Evolutionary conservation across 2,329 filamentous ascomycete species (phyloP), one percentile per base, ranked within the genome.

Genomic region (Neofusicoccum ribis): DNA sequence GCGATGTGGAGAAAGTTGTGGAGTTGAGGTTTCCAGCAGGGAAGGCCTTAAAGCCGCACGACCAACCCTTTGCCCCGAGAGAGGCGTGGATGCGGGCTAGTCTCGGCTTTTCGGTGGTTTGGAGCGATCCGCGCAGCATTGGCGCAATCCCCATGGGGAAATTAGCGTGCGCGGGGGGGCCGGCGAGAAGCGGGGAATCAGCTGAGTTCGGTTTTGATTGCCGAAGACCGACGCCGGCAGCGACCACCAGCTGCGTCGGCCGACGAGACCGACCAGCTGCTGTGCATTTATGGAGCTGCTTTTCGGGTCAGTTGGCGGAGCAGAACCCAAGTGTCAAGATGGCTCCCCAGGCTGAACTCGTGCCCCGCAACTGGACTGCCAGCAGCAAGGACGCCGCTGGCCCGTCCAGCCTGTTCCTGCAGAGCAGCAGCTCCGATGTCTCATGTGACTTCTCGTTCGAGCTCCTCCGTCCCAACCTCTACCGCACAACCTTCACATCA

Each of bases 401-500:
- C 5, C 41, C 34, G 43, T 20, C 41, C 14, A 49, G n/a, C 39
- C 7, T 47, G 41, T 49, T 12, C 56, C 23, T 36, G 31, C 14
- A 47, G 43, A 60, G 56, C 43, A 60, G 43, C 56, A 34, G 27
- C 23, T 37, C 56, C n/a, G 31, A 23, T 17, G 20, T 47, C 41
- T 34, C 43, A 60, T 36, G 56, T 27, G 47, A 41, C 34, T 91
- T 91, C 72, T 81, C 81, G 0, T 90, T 91, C 67, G 86, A 91
- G 72, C 81, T 85, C 0, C 70, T 91, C 36, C 82, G 84, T 15
- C 79, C 83, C 20, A 88, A 88, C 59, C 78, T 91, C 15, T 92
- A 91, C 76, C 81, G 89, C 47, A 89, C 89, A 1, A 88, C 87
- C 0, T 91, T 91, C 72, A 83, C 84, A 1, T 88, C 89, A 0